Evolutionary conservation across 768 basidiomycete genomes (phyloP).

Genomic region (Clathrus columnatus): DNA sequence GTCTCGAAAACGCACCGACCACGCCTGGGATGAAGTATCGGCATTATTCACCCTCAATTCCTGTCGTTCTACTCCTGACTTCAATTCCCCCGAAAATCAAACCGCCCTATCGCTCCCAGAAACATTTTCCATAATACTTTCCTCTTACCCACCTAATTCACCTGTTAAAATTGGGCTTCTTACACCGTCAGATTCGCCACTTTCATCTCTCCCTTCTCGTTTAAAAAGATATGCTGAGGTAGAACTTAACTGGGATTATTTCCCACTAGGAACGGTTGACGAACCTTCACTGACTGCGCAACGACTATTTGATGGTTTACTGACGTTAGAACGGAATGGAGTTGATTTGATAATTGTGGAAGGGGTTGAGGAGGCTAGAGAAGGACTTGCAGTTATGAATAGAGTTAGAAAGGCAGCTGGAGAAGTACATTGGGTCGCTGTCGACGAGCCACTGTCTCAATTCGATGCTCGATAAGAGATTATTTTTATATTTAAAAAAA

Average conservation of each 20-base stretch:
- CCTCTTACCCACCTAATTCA: background rate
- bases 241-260: background rate
- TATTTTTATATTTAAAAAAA: no score
- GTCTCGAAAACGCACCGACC: slow-evolving; percentile 72
- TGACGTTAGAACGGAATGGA: slow-evolving; percentile 66
- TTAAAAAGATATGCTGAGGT: background rate
- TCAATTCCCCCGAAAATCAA: slow-evolving; percentile 25
- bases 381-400: slow-evolving; percentile 94
- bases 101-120: background rate
- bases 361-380: slow-evolving; percentile 66
- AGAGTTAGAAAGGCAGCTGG: slow-evolving; percentile 84
- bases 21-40: slow-evolving; percentile 99
- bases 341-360: slow-evolving; percentile 83
- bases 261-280: slow-evolving; percentile 32
- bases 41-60: slow-evolving; percentile 89
- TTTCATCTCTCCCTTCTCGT: slow-evolving; percentile 25
- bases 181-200: slow-evolving; percentile 47
- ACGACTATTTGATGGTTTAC: slow-evolving; percentile 78
- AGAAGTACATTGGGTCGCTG: slow-evolving; percentile 30
- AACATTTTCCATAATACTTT: slow-evolving; percentile 6
- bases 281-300: slow-evolving; percentile 67
- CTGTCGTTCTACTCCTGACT: slow-evolving; percentile 67
- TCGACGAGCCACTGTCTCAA: background rate
- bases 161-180: slow-evolving; percentile 55
- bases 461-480: background rate